Percentiles rank a stretch among this genome's conserved stretches.
phyloP scores from a whole-genome alignment of 257 asterid genomes.

The Gentiana dahurica region DNA sequence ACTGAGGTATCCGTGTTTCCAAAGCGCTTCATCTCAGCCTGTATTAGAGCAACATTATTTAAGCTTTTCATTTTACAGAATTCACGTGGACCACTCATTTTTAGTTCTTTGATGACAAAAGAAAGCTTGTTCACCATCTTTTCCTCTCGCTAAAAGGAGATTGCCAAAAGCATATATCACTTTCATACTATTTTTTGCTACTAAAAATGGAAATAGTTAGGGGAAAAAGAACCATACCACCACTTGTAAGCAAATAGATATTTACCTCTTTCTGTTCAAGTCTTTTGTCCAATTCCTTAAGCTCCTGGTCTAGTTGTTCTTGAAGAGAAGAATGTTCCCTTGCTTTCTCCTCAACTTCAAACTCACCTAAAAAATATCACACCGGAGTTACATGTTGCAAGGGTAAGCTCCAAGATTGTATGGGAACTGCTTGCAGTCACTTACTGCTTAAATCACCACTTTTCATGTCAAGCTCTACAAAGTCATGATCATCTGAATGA shows the following conservation, averaged over 20 bases:
- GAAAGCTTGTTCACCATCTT: too few relatives aligned
- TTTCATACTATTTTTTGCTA: too few relatives aligned
- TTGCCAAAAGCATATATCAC: too few relatives aligned
- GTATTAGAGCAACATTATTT: background rate
- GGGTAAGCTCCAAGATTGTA: background rate
- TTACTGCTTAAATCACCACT: constrained; percentile 47
- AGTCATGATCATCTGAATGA: constrained; percentile 29
- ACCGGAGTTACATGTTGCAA: constrained; percentile 4
- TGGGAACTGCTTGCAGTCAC: constrained; percentile 6
- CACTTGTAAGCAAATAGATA: background rate
- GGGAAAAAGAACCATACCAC: too few relatives aligned
- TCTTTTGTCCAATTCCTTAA: constrained; percentile 76
- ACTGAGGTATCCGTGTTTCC: constrained; percentile 56
- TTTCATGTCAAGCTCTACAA: constrained; percentile 39
- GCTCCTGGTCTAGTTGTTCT: constrained; percentile 75
- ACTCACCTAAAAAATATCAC: constrained; percentile 37
- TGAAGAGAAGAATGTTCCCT: constrained; percentile 88
- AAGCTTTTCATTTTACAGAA: too few relatives aligned
- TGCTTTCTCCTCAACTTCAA: constrained; percentile 75
- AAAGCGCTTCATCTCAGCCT: constrained; percentile 93
- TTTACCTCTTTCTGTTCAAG: constrained; percentile 92
- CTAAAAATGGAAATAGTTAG: too few relatives aligned
- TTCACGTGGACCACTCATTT: too few relatives aligned
- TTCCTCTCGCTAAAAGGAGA: too few relatives aligned
- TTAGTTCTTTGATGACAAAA: too few relatives aligned